Evolutionary conservation across 768 basidiomycete species (phyloP).

Genomic region (Nevesoporus exiguus): DNA sequence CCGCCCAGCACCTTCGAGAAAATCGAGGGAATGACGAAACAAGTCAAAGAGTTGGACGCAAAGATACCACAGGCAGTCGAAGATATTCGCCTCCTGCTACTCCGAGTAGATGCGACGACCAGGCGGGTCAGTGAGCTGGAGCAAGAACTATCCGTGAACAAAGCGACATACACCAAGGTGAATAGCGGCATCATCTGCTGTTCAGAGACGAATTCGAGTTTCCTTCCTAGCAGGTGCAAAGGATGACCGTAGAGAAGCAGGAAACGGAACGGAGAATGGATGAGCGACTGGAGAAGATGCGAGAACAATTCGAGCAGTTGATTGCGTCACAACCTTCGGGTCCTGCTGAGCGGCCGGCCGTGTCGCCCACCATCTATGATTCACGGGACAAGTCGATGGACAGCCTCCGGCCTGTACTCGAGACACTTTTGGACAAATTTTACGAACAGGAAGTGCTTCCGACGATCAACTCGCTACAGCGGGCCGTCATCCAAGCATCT

Average conservation of each 20-base stretch:
- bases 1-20: slow-evolving; percentile 11
- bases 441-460: slow-evolving; percentile 25
- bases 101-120: slow-evolving; percentile 20
- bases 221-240: slow-evolving; percentile 15
- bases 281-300: slow-evolving; percentile 14
- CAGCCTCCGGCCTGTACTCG: slow-evolving; percentile 17
- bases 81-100: slow-evolving; percentile 25
- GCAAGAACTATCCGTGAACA: slow-evolving; percentile 18
- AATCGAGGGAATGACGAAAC: slow-evolving; percentile 19
- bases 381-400: slow-evolving; percentile 17
- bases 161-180: slow-evolving; percentile 21
- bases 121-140: slow-evolving; percentile 21
- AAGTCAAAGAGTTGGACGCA: slow-evolving; percentile 19
- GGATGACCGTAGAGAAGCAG: slow-evolving; percentile 14
- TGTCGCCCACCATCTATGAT: not conserved
- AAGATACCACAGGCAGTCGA: slow-evolving; percentile 25
- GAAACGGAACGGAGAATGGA: slow-evolving; percentile 13
- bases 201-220: slow-evolving; percentile 1
- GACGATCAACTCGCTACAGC: slow-evolving; percentile 12
- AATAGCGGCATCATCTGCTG: not conserved
- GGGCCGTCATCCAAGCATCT: slow-evolving; percentile 10
- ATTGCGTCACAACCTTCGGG: slow-evolving; percentile 6
- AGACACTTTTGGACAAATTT: slow-evolving; percentile 19
- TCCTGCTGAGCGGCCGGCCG: not conserved
- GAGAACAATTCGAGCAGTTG: slow-evolving; percentile 16